Evolutionary conservation across 78 protist genomes (phyloP).

Genomic region (Protostelium mycophagum): DNA sequence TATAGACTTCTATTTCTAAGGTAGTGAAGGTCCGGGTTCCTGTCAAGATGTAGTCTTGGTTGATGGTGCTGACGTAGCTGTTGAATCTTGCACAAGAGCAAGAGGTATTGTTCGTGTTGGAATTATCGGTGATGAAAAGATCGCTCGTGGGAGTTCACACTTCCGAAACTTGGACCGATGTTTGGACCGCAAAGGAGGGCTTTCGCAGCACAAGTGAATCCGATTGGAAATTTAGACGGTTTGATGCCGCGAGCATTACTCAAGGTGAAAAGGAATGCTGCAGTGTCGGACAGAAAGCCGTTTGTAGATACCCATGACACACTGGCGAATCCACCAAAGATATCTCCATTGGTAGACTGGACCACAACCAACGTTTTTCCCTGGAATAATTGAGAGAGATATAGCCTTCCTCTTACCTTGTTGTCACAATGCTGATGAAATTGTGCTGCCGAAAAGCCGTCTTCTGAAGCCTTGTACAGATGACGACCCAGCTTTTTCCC

Average conservation of each 20-base stretch:
- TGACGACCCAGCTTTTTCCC: background rate
- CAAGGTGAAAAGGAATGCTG: background rate
- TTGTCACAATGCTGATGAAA: background rate
- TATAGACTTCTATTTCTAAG: too few relatives aligned
- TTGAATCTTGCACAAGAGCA: too few relatives aligned
- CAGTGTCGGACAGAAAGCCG: background rate
- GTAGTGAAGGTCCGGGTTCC: too few relatives aligned
- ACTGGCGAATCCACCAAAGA: background rate
- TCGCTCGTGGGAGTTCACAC: too few relatives aligned
- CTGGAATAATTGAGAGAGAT: background rate
- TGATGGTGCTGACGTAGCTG: too few relatives aligned
- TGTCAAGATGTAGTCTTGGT: too few relatives aligned
- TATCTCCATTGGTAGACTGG: background rate
- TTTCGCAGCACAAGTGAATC: too few relatives aligned
- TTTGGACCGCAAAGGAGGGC: too few relatives aligned
- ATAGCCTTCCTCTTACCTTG: background rate
- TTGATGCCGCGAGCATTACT: background rate
- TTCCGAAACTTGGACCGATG: too few relatives aligned
- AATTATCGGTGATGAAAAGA: too few relatives aligned
- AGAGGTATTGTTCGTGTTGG: too few relatives aligned
- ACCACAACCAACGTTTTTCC: background rate
- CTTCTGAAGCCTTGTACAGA: background rate
- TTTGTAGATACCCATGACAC: background rate
- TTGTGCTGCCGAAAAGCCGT: background rate
- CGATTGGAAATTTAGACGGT: too few relatives aligned